Evolutionary conservation across 768 basidiomycete species (phyloP).

Genomic region (Punctularia strigosozonata): DNA sequence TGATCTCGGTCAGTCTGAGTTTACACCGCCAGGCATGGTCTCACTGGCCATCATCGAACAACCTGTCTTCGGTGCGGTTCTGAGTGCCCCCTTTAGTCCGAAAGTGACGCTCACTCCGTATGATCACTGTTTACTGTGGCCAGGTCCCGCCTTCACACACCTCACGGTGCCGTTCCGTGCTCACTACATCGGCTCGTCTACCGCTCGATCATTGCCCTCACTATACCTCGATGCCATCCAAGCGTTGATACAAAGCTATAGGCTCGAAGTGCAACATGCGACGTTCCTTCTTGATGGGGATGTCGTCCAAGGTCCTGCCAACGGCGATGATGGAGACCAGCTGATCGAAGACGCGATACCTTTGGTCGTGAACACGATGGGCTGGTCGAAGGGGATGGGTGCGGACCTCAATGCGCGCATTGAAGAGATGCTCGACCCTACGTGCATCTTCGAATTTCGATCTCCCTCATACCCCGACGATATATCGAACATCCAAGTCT

Average conservation of each 20-base stretch:
- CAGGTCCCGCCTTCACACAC: constrained; percentile 87
- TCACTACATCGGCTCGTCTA: constrained; percentile 73
- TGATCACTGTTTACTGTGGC: background rate
- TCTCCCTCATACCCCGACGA: too few species aligned
- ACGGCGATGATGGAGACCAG: constrained; percentile 15
- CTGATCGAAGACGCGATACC: constrained; percentile 39
- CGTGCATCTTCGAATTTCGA: constrained; percentile 43
- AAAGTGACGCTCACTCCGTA: background rate
- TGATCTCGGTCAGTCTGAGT: constrained; percentile 91
- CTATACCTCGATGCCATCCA: constrained; percentile 63
- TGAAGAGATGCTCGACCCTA: constrained; percentile 51
- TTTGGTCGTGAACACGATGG: constrained; percentile 91
- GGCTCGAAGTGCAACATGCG: constrained; percentile 51
- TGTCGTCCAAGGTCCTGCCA: too few species aligned
- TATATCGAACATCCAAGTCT: constrained; percentile 5
- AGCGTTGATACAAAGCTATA: constrained; percentile 55
- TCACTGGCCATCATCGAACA: constrained; percentile 60
- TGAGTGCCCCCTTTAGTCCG: constrained; percentile 1
- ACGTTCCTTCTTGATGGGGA: too few species aligned
- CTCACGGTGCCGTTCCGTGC: constrained; percentile 56
- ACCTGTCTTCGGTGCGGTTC: constrained; percentile 55
- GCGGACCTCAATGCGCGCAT: constrained; percentile 65
- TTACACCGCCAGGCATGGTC: constrained; percentile 79
- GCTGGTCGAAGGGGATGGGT: constrained; percentile 92
- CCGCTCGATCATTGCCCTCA: constrained; percentile 67